Evolutionary conservation across 176 grass and related monocot genomes (phyloP), one percentile per base, ranked within the genome.

Genomic region (Lolium rigidum): DNA sequence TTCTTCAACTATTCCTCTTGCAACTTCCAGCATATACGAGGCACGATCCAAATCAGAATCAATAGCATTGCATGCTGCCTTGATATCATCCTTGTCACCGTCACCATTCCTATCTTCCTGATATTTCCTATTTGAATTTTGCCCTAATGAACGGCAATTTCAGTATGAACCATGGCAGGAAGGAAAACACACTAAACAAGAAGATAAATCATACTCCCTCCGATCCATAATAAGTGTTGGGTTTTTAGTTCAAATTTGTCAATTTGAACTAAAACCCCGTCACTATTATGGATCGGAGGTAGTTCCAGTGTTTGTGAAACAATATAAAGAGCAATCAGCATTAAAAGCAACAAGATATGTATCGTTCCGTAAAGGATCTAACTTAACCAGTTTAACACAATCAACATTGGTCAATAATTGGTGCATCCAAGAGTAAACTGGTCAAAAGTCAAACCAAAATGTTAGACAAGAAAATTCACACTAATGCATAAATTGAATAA

Each of bases 31-130:
- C 90, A 98, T 90, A 85, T 98, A 91, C 93, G 86, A 94, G 11
- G 96, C 74, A 77, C 89, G 93, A 85, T 98, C 93, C 84, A 98
- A 50, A 90, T 98, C 96, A 81, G 92, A 94, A 77, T 95, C 95
- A 71, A 92, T 89, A 83, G 92, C 95, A 84, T 93, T 84, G 76
- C 85, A 80, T 43, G 67, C 81, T 15, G 70, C 68, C 64, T 93
- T 89, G 35, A 87, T 80, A 59, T 91, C 95, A 74, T 93, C 95
- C 64, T 82, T 92, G 89, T 89, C 90, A 79, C 17, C 77, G 58
- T 79, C 93, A 85, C 74, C 62, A 21, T 87, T 84, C 9, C 46
- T 87, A 80, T 87, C 66, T 70, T 84, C 81, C 16, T 88, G 63
- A 87, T 91, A 81, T 76, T 92, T 90, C 39, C 50, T 75, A n/a